Evolutionary conservation across 2,329 filamentous ascomycete genomes (phyloP), one percentile per base, ranked within the genome.

Genomic region (Penicillium palitans): DNA sequence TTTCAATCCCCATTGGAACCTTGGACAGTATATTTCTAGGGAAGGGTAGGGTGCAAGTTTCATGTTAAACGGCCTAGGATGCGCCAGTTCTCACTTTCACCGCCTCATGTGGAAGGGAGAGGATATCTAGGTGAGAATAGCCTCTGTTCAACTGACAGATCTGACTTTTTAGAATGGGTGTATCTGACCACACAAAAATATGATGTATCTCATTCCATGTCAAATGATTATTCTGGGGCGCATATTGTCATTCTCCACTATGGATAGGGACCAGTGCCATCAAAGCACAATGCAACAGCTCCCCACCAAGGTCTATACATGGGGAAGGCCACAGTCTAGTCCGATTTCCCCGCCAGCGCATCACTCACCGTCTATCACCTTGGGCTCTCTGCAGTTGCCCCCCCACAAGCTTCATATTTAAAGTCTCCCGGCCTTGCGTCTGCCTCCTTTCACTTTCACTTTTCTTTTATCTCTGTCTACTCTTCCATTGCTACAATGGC

Each of bases 401-500:
- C 56, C 56, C 57, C 47, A 41, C 21, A n/a, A 45, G 49, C 52
- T 57, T 40, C 59, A 59, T 61, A 61, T 63, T 55, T 63, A 62
- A 60, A 27, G 45, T 48, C 15, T 44, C 40, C 52, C 50, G 24
- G 12, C 17, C 35, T 48, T 46, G 17, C 25, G 39, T 37, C 37
- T 60, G 29, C 15, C 33, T 59, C 33, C n/a, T 57, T 45, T 27
- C 8, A 17, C 45, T 21, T 33, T 40, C 21, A 19, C 37, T 46
- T 27, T 53, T 25, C 19, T 44, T 29, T 25, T 29, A 37, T 31
- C 17, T 50, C 21, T 39, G 12, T 31, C 31, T n/a, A 46, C 31
- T 50, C 27, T 39, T 31, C 44, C 52, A 35, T 52, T 17, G 24
- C 48, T 60, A 66, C 45, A 59, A 77, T 75, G 72, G 70, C 73